phyloP scores from a whole-genome alignment of 1,284 basidiomycete genomes.

The Cutaneotrichosporon spelunceum region DNA sequence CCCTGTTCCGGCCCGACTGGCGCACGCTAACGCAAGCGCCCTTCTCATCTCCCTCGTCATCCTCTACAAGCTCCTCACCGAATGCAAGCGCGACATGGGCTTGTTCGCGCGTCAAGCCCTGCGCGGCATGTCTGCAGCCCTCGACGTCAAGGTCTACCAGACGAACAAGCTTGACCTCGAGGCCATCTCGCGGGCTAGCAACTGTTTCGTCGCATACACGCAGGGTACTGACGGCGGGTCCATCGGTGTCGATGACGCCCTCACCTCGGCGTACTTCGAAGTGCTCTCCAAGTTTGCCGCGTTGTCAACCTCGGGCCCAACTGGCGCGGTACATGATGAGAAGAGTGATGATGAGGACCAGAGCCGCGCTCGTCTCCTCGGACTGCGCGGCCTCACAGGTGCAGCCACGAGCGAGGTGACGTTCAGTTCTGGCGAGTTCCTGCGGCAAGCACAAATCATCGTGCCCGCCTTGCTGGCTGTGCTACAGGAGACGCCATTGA shows the following conservation, averaged over 20 bases:
- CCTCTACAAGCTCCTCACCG: constrained; percentile 76
- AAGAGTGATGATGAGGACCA: constrained; percentile 35
- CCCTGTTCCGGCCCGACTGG: not conserved
- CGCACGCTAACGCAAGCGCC: constrained; percentile 55
- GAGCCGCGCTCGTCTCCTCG: constrained; percentile 74
- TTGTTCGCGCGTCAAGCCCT: constrained; percentile 77
- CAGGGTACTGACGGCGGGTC: constrained; percentile 81
- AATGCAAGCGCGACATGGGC: constrained; percentile 82
- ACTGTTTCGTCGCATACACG: constrained; percentile 84
- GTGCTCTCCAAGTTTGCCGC: constrained; percentile 66
- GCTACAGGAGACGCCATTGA: constrained; percentile 63
- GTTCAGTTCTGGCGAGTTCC: constrained; percentile 75
- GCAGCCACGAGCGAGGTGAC: constrained; percentile 81
- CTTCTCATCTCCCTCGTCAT: constrained; percentile 85
- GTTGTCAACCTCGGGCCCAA: constrained; percentile 57
- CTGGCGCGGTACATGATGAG: constrained; percentile 16
- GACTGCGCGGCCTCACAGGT: constrained; percentile 75
- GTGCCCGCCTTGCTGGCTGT: constrained; percentile 71
- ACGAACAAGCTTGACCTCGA: constrained; percentile 65
- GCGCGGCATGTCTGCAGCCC: constrained; percentile 65
- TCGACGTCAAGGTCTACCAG: constrained; percentile 58
- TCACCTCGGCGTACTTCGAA: constrained; percentile 69
- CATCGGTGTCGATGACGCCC: constrained; percentile 68
- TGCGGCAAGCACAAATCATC: constrained; percentile 67
- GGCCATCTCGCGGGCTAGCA: constrained; percentile 75